Evolutionary conservation across 139 green algal species (phyloP).

Genomic region (Diplosphaera chodatii): DNA sequence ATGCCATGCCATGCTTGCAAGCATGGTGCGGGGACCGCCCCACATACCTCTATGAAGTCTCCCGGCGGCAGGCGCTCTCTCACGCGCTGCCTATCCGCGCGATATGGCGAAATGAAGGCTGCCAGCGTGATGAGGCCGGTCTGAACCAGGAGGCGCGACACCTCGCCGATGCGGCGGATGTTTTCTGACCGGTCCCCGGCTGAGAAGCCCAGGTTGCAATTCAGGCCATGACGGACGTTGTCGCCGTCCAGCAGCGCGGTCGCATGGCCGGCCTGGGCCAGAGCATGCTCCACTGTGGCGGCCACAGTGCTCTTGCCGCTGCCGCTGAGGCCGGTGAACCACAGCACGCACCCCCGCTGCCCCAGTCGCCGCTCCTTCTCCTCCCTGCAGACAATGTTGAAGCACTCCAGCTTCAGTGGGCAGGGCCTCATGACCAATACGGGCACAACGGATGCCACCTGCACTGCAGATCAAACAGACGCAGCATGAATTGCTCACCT

Average conservation of each 20-base stretch:
- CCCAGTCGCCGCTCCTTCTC: constrained; percentile 72
- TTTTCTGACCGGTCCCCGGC: constrained; percentile 84
- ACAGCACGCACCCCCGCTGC: constrained; percentile 83
- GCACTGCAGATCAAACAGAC: too few relatives aligned
- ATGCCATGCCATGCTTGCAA: too few relatives aligned
- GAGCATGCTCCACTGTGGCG: constrained; percentile 71
- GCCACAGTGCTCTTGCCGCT: constrained; percentile 64
- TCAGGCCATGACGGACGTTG: constrained; percentile 90
- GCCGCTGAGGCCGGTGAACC: constrained; percentile 84
- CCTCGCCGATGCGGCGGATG: constrained; percentile 89
- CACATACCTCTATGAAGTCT: constrained; percentile 69
- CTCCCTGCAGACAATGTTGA: too few relatives aligned
- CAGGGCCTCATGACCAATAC: too few relatives aligned
- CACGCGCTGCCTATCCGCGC: constrained; percentile 58
- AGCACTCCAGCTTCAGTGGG: too few relatives aligned
- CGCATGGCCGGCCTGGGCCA: constrained; percentile 57
- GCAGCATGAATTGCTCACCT: background rate
- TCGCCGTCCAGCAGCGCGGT: constrained; percentile 89
- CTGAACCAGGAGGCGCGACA: constrained; percentile 88
- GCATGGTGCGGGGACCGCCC: too few relatives aligned
- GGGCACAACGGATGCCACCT: too few relatives aligned
- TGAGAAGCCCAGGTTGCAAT: constrained; percentile 88
- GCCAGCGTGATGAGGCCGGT: constrained; percentile 84
- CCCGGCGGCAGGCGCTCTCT: constrained; percentile 45
- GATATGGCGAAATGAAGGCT: constrained; percentile 93